Base-by-base conservation (phyloP, 345 rosid genomes). In the Citrus trifoliata region DNA sequence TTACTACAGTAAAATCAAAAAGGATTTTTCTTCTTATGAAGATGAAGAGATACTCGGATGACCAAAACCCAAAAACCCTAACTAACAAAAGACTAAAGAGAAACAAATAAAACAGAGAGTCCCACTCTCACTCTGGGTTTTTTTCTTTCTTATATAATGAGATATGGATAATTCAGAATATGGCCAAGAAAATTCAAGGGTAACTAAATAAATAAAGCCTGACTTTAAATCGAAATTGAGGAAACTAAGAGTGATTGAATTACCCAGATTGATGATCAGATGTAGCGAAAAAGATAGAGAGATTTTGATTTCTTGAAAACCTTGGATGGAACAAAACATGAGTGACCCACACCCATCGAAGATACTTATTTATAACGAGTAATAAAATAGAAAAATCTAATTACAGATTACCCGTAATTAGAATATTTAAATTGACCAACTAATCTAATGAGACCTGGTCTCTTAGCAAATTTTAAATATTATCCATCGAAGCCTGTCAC, bases 111-210 rank as follows among this genome's bases (percentile, higher is more conserved):
- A 72, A 76, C 48, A 71, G 40, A 35, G 21, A 53, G 32, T 32
- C 53, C 63, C 74, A 71, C 79, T 19, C 46, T 27, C 14, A 60
- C 24, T 53, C 9, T 53, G 10, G 19, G 64, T 67, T 37, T 19
- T 19, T 58, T 61, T 78, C 53, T 70, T 76, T 80, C 53, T 70
- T 78, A 79, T 74, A 82, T 33, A 27, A 72, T 46, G 83, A 84
- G 72, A 74, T 30, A 69, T 66, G 88, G 93, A 90, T 88, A 88
- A 84, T 48, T 58, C 83, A 71, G 79, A 80, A 61, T 77, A 85
- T 75, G 87, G 89, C 71, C 87, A 79, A 73, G 74, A 87, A 81
- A 86, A 76, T 64, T 78, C 67, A 78, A 37, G 67, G 3, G 70
- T 71, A 59, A 51, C 33, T 27, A 64, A 59, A 61, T 58, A 66